phyloP scores from a whole-genome alignment of 2,329 filamentous ascomycete genomes.

The Ophiocordyceps sinensis region DNA sequence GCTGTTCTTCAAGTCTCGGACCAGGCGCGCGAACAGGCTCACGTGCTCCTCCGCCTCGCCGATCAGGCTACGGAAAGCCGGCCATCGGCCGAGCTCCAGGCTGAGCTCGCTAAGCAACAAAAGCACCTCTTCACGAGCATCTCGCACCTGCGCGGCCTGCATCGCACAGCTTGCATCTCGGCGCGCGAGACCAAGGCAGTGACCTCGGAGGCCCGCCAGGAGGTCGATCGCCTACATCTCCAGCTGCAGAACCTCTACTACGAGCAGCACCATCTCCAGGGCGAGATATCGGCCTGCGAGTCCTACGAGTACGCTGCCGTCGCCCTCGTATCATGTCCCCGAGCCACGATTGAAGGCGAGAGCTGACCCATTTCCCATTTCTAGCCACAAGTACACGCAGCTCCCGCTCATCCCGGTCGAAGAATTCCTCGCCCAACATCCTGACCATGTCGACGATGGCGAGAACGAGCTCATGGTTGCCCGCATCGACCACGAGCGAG shows the following conservation, averaged over 20 bases:
- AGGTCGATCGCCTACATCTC: conserved; percentile 82
- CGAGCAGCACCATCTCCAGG: conserved; percentile 79
- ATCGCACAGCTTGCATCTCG: conserved; percentile 66
- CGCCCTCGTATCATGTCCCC: neutral
- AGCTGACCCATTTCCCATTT: neutral
- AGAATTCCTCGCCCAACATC: conserved; percentile 64
- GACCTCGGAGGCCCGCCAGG: conserved; percentile 76
- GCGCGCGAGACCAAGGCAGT: conserved; percentile 74
- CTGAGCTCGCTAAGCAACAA: conserved; percentile 58
- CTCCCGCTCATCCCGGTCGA: conserved; percentile 74
- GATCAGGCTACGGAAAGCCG: conserved; percentile 28
- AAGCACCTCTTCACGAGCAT: conserved; percentile 69
- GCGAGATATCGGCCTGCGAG: conserved; percentile 83
- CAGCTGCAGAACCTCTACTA: conserved; percentile 95
- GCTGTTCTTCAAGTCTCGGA: conserved; percentile 59
- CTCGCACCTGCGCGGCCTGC: conserved; percentile 65
- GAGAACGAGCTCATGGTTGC: conserved; percentile 79
- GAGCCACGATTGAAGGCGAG: neutral
- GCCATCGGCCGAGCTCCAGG: conserved; percentile 31
- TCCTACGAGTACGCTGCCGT: conserved; percentile 62
- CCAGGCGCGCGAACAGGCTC: conserved; percentile 57
- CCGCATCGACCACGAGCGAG: conserved; percentile 80
- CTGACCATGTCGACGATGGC: conserved; percentile 56
- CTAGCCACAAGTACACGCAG: conserved; percentile 75
- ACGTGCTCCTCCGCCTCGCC: conserved; percentile 44